Evolutionary conservation across 2,329 filamentous ascomycete genomes (phyloP).

Genomic region (Aureobasidium namibiae): DNA sequence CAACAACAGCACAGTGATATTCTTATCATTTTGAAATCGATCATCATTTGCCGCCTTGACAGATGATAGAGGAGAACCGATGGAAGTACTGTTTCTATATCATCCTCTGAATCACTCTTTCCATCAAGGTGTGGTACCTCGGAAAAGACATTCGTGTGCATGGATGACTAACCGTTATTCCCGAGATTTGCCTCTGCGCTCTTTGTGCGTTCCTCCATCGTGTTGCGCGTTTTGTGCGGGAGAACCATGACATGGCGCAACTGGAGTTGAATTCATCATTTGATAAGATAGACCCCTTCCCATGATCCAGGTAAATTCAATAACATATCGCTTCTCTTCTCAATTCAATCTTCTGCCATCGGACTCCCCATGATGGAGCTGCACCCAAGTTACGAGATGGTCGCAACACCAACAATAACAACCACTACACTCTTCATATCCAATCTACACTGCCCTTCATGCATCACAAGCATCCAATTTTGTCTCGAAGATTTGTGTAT

Average conservation of each 20-base stretch:
- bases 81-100: too few relatives aligned
- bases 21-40: not conserved
- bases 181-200: not conserved
- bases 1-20: not conserved
- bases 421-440: conserved; percentile 56
- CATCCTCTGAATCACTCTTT: too few relatives aligned
- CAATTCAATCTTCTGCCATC: not conserved
- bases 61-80: not conserved
- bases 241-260: not conserved
- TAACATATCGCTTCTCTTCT: not conserved
- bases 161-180: not conserved
- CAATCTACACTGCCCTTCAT: conserved; percentile 73
- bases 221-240: conserved; percentile 1
- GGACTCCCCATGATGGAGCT: not conserved
- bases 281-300: not conserved
- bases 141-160: not conserved
- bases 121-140: not conserved
- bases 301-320: too few relatives aligned
- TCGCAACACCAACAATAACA: not conserved
- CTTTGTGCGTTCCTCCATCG: not conserved
- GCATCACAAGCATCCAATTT: conserved; percentile 57
- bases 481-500: conserved; percentile 44
- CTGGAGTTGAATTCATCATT: not conserved
- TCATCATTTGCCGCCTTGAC: not conserved
- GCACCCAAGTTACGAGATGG: not conserved